phyloP scores from a whole-genome alignment of 2,329 filamentous ascomycete genomes.

The Microcyclospora tardicrescens region DNA sequence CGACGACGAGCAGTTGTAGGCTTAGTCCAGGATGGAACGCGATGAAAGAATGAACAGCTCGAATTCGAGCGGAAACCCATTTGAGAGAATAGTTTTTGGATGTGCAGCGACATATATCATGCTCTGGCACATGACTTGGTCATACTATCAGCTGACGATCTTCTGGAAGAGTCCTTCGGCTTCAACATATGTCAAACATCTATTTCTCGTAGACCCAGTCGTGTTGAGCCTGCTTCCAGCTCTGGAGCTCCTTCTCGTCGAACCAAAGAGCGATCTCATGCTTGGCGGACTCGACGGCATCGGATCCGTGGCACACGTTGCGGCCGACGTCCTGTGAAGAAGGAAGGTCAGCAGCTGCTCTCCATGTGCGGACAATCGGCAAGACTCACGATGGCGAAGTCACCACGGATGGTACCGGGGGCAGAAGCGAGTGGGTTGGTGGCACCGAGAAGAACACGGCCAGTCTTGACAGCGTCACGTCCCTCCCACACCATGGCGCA shows the following conservation, averaged over 20 bases:
- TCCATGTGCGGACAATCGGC: neutral
- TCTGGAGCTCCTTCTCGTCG: constrained; percentile 71
- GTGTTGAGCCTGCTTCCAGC: constrained; percentile 72
- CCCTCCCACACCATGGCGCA: constrained; percentile 99
- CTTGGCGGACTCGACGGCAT: constrained; percentile 96
- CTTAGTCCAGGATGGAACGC: no score
- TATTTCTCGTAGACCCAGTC: constrained; percentile 97
- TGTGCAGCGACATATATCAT: no score
- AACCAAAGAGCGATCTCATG: constrained; percentile 99
- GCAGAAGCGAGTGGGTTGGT: constrained; percentile 94
- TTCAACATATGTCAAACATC: constrained; percentile 6
- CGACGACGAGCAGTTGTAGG: no score
- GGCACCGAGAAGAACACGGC: constrained; percentile 90
- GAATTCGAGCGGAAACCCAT: no score
- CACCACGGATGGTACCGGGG: constrained; percentile 96
- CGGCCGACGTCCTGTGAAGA: constrained; percentile 59
- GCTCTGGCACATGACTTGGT: no score
- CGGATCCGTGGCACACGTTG: constrained; percentile 99
- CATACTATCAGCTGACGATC: no score
- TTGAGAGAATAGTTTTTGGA: no score
- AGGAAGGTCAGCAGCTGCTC: neutral
- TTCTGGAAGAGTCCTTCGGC: no score
- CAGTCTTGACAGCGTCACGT: constrained; percentile 97
- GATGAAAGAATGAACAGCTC: no score
- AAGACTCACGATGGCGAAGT: constrained; percentile 56